A percentile compares a stretch with the other conserved stretches of the same genome.
These are phyloP conservation scores for Phytopythium boreale DNA, from an alignment of 352 stramenopile genomes.

Conservation along the genomic window DNA sequence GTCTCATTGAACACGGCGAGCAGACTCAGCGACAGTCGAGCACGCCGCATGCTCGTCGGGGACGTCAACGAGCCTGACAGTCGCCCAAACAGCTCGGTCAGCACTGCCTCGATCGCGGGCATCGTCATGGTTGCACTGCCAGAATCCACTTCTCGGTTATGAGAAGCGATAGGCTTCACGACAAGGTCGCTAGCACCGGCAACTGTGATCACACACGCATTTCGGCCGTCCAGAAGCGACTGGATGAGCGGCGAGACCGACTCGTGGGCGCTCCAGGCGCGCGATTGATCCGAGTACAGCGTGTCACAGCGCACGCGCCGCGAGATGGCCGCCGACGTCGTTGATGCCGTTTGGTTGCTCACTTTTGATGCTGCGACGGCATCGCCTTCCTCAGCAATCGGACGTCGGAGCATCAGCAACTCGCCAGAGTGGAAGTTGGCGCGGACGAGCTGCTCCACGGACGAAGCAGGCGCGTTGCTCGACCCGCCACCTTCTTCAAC, in stretches of 20 bases:
- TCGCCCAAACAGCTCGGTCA: constrained; percentile 48
- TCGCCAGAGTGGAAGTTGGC: constrained; percentile 59
- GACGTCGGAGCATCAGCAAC: constrained; percentile 29
- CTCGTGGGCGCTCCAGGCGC: constrained; percentile 58
- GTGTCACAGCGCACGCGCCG: constrained; percentile 54
- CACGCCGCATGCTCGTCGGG: constrained; percentile 34
- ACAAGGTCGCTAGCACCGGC: constrained; percentile 29
- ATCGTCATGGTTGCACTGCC: not conserved
- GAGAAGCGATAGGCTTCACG: not conserved
- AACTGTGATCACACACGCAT: constrained; percentile 68
- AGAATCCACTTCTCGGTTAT: not conserved
- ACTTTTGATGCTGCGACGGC: not conserved
- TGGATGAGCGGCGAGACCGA: constrained; percentile 57
- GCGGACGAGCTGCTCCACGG: constrained; percentile 25
- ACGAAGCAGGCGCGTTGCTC: not conserved
- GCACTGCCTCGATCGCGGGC: constrained; percentile 36
- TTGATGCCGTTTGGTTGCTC: not conserved
- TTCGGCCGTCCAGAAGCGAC: constrained; percentile 62
- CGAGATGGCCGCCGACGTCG: constrained; percentile 16
- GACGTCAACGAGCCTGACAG: constrained; percentile 23
- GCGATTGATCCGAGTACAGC: constrained; percentile 60
- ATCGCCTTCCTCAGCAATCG: not conserved
- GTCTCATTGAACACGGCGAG: constrained; percentile 95
- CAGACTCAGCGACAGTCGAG: constrained; percentile 67
- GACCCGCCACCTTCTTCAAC: constrained; percentile 4